phyloP scores from a whole-genome alignment of 106 monocot genomes.

The Posidonia australis region DNA sequence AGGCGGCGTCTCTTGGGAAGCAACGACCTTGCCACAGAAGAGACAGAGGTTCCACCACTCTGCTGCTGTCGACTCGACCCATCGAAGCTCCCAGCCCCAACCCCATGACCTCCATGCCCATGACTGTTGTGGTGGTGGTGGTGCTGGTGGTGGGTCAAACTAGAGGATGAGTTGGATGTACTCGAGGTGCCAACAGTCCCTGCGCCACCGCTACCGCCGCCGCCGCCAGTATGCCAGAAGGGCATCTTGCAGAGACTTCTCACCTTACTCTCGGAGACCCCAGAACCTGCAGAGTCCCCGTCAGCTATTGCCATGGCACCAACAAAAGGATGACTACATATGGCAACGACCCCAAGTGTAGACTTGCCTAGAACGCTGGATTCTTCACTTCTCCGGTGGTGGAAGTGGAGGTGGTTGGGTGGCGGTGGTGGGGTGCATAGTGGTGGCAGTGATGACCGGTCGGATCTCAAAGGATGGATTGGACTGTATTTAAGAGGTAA shows the following conservation, averaged over 20 bases:
- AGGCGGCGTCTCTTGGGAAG: conserved; percentile 59
- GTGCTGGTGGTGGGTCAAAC: conserved; percentile 14
- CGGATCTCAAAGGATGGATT: background rate
- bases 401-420: background rate
- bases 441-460: background rate
- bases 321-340: background rate
- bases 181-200: conserved; percentile 13
- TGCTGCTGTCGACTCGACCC: conserved; percentile 2
- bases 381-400: background rate
- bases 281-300: conserved; percentile 8
- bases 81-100: background rate
- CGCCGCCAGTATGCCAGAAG: conserved; percentile 38
- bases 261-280: conserved; percentile 26
- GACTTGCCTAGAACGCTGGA: background rate
- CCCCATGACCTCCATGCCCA: background rate
- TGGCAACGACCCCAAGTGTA: background rate
- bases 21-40: conserved; percentile 61
- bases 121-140: conserved; percentile 10
- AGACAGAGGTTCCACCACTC: conserved; percentile 20
- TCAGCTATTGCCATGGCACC: conserved; percentile 34
- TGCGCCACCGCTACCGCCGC: background rate
- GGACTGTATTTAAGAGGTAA: background rate
- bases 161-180: conserved; percentile 18
- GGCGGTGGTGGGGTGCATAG: no score
- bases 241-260: conserved; percentile 58